phyloP scores from a whole-genome alignment of 805 yeast species.

The Lipomyces spencermartinsiae region DNA sequence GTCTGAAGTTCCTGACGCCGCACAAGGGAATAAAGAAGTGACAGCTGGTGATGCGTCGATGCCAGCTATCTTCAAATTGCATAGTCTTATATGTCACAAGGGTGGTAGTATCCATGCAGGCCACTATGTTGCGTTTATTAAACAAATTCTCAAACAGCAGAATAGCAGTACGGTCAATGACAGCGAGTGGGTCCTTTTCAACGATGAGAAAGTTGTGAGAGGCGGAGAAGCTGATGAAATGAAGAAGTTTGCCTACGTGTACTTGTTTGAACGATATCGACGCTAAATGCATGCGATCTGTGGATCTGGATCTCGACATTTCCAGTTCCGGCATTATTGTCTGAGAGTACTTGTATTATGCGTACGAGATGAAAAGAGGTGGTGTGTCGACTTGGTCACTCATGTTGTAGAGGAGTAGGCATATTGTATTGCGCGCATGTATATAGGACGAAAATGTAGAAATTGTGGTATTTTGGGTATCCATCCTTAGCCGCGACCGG shows the following conservation, averaged over 20 bases:
- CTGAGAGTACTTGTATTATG: background rate
- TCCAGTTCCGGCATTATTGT: background rate
- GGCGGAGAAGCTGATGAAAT: constrained; percentile 53
- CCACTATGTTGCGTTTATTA: constrained; percentile 83
- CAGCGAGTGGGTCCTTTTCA: constrained; percentile 75
- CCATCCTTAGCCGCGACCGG: no score
- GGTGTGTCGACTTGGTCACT: background rate
- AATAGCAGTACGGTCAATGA: constrained; percentile 41
- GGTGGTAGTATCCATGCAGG: constrained; percentile 91
- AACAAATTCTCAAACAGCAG: constrained; percentile 45
- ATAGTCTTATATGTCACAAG: constrained; percentile 82
- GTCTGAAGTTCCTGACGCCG: constrained; percentile 45
- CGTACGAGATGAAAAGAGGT: background rate
- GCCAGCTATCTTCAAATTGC: constrained; percentile 56
- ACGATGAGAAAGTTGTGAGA: constrained; percentile 84
- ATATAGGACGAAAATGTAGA: background rate
- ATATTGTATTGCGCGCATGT: background rate
- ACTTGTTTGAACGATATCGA: constrained; percentile 47
- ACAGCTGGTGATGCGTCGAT: constrained; percentile 37
- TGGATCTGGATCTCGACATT: background rate
- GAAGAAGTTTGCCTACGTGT: constrained; percentile 57
- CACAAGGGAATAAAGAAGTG: background rate
- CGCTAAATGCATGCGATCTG: background rate
- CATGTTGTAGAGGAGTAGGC: background rate
- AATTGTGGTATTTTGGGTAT: background rate